Base-by-base conservation (phyloP, 2,329 filamentous ascomycete genomes). In the Thielaviopsis populi region DNA sequence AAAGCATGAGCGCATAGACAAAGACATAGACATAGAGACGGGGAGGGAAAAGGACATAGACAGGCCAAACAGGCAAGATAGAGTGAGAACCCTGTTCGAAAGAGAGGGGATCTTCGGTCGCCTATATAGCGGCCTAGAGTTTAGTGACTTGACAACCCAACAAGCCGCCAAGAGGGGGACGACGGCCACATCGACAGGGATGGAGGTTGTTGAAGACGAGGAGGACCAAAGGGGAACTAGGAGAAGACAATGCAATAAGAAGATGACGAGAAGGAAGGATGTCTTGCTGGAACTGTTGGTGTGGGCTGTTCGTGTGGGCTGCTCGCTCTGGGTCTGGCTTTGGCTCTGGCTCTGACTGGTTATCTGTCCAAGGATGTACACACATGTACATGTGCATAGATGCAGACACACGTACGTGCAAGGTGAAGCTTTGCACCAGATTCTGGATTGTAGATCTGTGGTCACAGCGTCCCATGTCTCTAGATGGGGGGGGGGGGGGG, bases 21-120 rank as follows among this genome's bases (percentile, higher is more conserved):
- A 3, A 33, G n/a, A 10, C 30, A 59, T 33, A 33, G 54, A 40
- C n/a, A 17, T 33, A 59, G 54, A n/a, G 54, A 59, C 24, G 37
- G 54, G 40, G 30, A 59, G 54, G 40, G 30, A 41, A 59, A 11
- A 42, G 17, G 22, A 42, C 33, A n/a, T 8, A 37, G 7, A 1
- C 50, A 13, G 19, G 19, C 22, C 1, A 27, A 1, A 54, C 22
- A 30, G 19, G 22, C 22, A 42, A 42, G 30, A 41, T 27, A 59
- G 19, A 59, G 13, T 22, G 30, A 42, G 33, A 59, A 41, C 50
- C 50, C 50, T 56, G 50, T 19, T 50, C 19, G 13, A 24, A 24
- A 50, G 50, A 56, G 50, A 56, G 50, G 50, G 50, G 50, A 56
- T 56, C 50, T 56, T 56, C 50, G 50, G 27, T 56, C 50, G 50